Base-by-base conservation (phyloP, 495 filamentous ascomycete species). In the Trichoderma asperelloides region DNA sequence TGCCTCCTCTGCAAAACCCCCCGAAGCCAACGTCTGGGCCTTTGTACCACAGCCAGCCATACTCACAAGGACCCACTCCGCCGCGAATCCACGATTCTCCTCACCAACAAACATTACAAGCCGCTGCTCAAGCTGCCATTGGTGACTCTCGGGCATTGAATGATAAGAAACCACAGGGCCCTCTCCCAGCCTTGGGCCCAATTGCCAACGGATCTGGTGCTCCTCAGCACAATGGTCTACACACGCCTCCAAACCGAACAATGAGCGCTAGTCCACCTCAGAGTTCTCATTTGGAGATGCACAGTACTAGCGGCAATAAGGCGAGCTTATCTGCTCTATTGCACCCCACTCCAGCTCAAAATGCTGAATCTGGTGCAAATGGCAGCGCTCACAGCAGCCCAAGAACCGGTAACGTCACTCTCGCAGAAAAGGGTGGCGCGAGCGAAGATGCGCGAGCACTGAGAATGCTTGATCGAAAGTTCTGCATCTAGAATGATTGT, bases 361-460 rank as follows among this genome's bases (percentile, higher is more conserved):
- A 66, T 70, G 76, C 77, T 33, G 78, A 80, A 21, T 68, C 76
- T 1, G 73, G 70, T 5, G 74, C 68, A 60, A 77, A 65, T 43
- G 75, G 71, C 25, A 79, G 77, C 39, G 78, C 76, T 4, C 45
- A 68, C 49, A 76, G 73, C 65, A 78, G 77, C 4, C 77, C 77
- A 4, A 70, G 71, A n/a, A 62, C 64, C 1, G 25, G 16, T 12
- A 51, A 37, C 51, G 62, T 39, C 15, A 33, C 65, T 21, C 25
- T 55, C 8, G 65, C 47, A 16, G 41, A 30, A 49, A 39, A 27
- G 47, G 47, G 49, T 43, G 49, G 47, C 28, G 39, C 23, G 6
- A 66, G 51, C 21, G 66, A 67, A 27, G 66, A 67, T n/a, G 23
- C 55, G 4, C 43, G 66, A 41, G 66, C 66, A 25, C 41, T 67